These are phyloP conservation scores for Candida montana DNA, from an alignment of 805 yeast genomes.

Conservation along the genomic window DNA sequence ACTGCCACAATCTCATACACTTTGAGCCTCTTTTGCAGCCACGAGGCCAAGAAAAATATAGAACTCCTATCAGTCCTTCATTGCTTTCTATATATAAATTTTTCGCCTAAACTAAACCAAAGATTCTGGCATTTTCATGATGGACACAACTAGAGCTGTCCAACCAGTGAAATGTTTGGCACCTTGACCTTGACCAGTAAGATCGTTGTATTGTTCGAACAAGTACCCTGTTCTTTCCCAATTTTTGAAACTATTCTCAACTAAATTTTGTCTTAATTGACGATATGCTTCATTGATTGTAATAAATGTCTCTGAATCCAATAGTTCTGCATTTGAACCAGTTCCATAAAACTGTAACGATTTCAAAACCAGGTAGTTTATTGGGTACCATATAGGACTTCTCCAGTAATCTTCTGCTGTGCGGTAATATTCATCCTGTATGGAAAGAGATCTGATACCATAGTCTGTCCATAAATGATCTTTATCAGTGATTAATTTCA, in stretches of 20 bases:
- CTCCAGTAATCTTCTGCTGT: conserved; percentile 93
- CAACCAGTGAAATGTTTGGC: conserved; percentile 92
- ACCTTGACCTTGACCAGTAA: conserved; percentile 69
- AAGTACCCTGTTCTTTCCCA: conserved; percentile 76
- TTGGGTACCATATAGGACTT: conserved; percentile 89
- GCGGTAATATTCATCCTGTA: conserved; percentile 57
- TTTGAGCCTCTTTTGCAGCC: too few relatives aligned
- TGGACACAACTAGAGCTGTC: conserved; percentile 76
- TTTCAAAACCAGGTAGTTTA: conserved; percentile 78
- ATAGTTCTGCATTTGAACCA: conserved; percentile 17
- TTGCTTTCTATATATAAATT: too few relatives aligned
- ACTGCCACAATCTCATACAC: too few relatives aligned
- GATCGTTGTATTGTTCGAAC: conserved; percentile 87
- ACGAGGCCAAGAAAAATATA: too few relatives aligned
- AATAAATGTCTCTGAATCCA: conserved; percentile 25
- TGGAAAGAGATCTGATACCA: conserved; percentile 81
- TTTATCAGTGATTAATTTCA: conserved; percentile 61
- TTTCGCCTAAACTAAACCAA: too few relatives aligned
- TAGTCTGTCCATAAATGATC: conserved; percentile 68
- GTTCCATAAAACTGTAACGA: conserved; percentile 52
- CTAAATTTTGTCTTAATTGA: conserved; percentile 59
- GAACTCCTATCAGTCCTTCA: too few relatives aligned
- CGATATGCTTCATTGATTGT: conserved; percentile 46
- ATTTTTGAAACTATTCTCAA: conserved; percentile 59
- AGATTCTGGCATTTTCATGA: conserved; percentile 75